These are phyloP conservation scores for Isoetes taiwanensis DNA, from an alignment of 75 land plant species.

Conservation along the genomic window DNA sequence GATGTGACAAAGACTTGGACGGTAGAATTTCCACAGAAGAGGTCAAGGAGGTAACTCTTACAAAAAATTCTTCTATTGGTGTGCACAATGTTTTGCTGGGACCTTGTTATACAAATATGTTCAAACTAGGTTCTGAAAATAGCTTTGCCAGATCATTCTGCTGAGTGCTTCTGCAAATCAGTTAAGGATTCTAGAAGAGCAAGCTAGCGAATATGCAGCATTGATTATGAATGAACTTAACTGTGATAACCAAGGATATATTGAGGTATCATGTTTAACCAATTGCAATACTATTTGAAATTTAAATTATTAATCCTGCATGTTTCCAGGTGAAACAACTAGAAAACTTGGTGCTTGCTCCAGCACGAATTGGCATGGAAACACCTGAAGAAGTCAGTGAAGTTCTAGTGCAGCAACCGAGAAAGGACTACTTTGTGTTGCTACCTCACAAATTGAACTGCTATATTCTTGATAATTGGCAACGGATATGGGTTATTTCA, in stretches of 20 bases:
- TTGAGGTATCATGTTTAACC: conserved; percentile 20
- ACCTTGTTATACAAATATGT: too few relatives aligned
- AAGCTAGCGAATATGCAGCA: conserved; percentile 26
- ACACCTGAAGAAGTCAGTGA: too few relatives aligned
- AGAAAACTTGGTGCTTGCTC: too few relatives aligned
- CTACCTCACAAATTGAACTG: conserved; percentile 14
- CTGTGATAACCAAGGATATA: conserved; percentile 14
- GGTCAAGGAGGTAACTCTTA: too few relatives aligned
- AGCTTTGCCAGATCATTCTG: conserved; percentile 18
- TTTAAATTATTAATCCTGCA: too few relatives aligned
- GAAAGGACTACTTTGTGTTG: conserved; percentile 15
- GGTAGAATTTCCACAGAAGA: too few relatives aligned
- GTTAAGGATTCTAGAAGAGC: conserved; percentile 22
- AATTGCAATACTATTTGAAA: too few relatives aligned
- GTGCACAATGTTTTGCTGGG: too few relatives aligned
- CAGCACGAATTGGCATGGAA: too few relatives aligned
- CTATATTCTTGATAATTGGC: conserved; percentile 16
- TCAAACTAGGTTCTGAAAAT: neutral
- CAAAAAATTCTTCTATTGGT: too few relatives aligned
- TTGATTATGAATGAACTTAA: conserved; percentile 30
- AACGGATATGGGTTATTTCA: conserved; percentile 15
- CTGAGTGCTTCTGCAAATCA: conserved; percentile 30
- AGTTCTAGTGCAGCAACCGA: conserved; percentile 18
- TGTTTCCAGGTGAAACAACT: too few relatives aligned
- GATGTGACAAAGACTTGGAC: too few relatives aligned